Evolutionary conservation across 192 early-diverging fungal species (phyloP).

Genomic region (Glomus cerebriforme): DNA sequence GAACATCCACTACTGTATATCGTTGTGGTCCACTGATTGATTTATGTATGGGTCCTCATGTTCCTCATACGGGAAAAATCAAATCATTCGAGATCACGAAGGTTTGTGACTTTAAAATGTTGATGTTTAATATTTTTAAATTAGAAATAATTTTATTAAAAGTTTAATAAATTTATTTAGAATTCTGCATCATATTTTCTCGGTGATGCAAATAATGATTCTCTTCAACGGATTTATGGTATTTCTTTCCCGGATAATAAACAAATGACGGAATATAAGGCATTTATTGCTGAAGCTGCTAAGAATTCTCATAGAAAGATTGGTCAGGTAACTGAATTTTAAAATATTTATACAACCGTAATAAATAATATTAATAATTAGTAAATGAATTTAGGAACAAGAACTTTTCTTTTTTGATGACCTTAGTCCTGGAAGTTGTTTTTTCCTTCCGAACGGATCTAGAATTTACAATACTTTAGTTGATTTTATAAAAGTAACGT

Average conservation of each 20-base stretch:
- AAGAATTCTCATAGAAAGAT: constrained; percentile 98
- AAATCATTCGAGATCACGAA: constrained; percentile 91
- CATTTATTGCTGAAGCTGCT: constrained; percentile 94
- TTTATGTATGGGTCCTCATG: constrained; percentile 94
- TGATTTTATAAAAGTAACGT: constrained; percentile 78
- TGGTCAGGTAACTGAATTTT: too few relatives aligned
- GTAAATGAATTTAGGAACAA: constrained; percentile 66
- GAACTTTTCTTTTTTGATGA: constrained; percentile 97
- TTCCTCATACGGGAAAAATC: constrained; percentile 91
- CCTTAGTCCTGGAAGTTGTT: constrained; percentile 88
- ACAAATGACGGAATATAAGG: constrained; percentile 93
- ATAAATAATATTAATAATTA: background rate
- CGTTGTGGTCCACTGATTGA: constrained; percentile 98
- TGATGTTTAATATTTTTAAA: background rate
- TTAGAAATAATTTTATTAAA: background rate
- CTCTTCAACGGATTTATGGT: constrained; percentile 97
- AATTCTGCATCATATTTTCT: constrained; percentile 99
- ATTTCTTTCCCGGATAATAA: constrained; percentile 99
- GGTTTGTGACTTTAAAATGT: constrained; percentile 36
- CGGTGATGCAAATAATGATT: constrained; percentile 96
- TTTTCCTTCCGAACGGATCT: constrained; percentile 95
- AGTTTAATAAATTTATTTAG: constrained; percentile 39
- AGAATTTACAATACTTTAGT: constrained; percentile 95
- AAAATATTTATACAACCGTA: too few relatives aligned
- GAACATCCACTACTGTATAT: constrained; percentile 95